A percentile compares a stretch with the other conserved stretches of the same genome.
Conservation (phyloP, 2,329 filamentous ascomycete species). For the Oidium heveae region DNA sequence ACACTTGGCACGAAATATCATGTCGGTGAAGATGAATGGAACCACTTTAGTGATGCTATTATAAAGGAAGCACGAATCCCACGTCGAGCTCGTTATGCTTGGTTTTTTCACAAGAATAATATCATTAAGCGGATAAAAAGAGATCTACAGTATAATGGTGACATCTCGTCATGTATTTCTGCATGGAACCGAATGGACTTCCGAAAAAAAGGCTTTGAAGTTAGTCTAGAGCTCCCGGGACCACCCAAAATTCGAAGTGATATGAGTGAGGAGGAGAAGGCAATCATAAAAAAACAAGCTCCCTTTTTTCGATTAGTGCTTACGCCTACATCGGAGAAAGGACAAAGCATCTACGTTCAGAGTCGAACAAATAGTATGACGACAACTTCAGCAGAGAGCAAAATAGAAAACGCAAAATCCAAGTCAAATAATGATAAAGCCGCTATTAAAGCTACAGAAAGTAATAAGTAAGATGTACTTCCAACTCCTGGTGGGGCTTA, state of each 20-base stretch:
- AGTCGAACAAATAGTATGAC: conserved; percentile 8
- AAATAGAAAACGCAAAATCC: neutral
- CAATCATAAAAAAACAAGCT: conserved; percentile 4
- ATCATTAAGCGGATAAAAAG: conserved; percentile 7
- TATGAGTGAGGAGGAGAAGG: conserved; percentile 6
- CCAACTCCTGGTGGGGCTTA: neutral
- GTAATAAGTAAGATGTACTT: neutral
- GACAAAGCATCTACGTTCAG: conserved; percentile 5
- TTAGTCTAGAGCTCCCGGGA: conserved; percentile 7
- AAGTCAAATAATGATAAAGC: neutral
- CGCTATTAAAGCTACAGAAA: neutral
- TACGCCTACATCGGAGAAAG: conserved; percentile 8
- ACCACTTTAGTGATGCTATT: conserved; percentile 6
- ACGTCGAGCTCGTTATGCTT: conserved; percentile 3
- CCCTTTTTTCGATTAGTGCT: conserved; percentile 8
- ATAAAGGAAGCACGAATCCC: conserved; percentile 6
- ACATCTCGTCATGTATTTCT: conserved; percentile 5
- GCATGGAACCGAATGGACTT: conserved; percentile 8
- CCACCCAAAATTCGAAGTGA: conserved; percentile 4
- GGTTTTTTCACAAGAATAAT: conserved; percentile 5
- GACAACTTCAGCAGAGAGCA: conserved; percentile 5
- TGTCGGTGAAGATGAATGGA: conserved; percentile 8
- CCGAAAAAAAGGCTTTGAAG: conserved; percentile 6
- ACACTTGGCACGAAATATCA: conserved; percentile 7
- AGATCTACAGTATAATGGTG: conserved; percentile 8